Conservation (phyloP, 2,329 filamentous ascomycete species). For the Coniochaeta hoffmannii region DNA sequence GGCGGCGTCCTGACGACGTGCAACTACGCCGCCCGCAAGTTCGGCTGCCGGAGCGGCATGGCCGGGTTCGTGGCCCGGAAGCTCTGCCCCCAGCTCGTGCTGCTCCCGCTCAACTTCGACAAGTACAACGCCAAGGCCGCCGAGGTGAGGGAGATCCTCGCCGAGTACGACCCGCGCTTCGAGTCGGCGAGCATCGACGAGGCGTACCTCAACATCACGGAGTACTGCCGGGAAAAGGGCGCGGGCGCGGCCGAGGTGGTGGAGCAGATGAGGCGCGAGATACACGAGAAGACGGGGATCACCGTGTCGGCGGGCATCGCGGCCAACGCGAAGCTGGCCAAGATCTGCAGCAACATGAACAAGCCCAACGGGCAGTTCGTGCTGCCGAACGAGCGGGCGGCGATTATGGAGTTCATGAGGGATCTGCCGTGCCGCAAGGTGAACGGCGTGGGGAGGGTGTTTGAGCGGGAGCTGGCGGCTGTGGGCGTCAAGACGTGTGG, state of each 20-base stretch:
- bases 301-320: slow-evolving; percentile 94
- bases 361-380: slow-evolving; percentile 92
- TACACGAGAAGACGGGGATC: slow-evolving; percentile 69
- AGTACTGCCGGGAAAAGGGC: slow-evolving; percentile 66
- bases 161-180: slow-evolving; percentile 82
- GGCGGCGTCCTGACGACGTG: slow-evolving; percentile 56
- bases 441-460: slow-evolving; percentile 88
- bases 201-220: slow-evolving; percentile 90
- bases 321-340: slow-evolving; percentile 86
- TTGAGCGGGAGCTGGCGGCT: slow-evolving; percentile 83
- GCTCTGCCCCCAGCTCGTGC: slow-evolving; percentile 77
- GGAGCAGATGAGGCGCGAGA: slow-evolving; percentile 66
- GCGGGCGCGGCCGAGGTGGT: slow-evolving; percentile 68
- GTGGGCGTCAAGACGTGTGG: slow-evolving; percentile 84
- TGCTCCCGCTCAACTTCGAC: slow-evolving; percentile 76
- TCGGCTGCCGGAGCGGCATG: slow-evolving; percentile 91
- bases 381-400: slow-evolving; percentile 61
- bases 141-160: slow-evolving; percentile 76
- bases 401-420: slow-evolving; percentile 81
- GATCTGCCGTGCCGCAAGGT: slow-evolving; percentile 81
- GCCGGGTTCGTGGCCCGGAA: slow-evolving; percentile 93
- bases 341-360: slow-evolving; percentile 92
- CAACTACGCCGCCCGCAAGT: slow-evolving; percentile 87
- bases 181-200: slow-evolving; percentile 95
- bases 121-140: slow-evolving; percentile 89